phyloP scores from a whole-genome alignment of 2,329 filamentous ascomycete genomes.

The Cyanodermella asteris region DNA sequence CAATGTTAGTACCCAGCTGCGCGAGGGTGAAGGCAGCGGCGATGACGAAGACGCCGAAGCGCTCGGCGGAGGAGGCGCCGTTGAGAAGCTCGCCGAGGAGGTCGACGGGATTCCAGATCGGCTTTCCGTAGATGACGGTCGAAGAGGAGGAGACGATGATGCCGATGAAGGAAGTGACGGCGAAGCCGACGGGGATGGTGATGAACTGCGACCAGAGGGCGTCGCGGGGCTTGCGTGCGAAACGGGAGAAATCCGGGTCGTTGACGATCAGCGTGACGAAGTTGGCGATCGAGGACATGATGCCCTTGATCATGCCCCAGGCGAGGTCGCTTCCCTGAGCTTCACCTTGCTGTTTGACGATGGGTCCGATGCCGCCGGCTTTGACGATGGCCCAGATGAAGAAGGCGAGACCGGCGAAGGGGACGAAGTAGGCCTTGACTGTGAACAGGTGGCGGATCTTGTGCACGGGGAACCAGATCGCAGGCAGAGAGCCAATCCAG shows the following conservation, averaged over 20 bases:
- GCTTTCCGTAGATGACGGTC: slow-evolving; percentile 20
- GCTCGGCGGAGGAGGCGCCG: slow-evolving; percentile 43
- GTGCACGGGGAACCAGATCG: slow-evolving; percentile 77
- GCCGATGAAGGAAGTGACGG: slow-evolving; percentile 64
- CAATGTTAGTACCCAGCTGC: slow-evolving; percentile 70
- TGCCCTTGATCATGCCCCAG: slow-evolving; percentile 65
- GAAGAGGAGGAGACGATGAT: slow-evolving; percentile 56
- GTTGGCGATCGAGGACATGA: slow-evolving; percentile 80
- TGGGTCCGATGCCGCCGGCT: slow-evolving; percentile 64
- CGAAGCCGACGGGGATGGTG: slow-evolving; percentile 50
- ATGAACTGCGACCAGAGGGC: slow-evolving; percentile 63
- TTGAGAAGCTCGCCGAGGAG: slow-evolving; percentile 46
- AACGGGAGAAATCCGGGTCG: slow-evolving; percentile 68
- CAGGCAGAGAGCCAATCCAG: slow-evolving; percentile 59
- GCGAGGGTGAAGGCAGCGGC: slow-evolving; percentile 50
- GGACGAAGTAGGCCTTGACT: slow-evolving; percentile 68
- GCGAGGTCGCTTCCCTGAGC: slow-evolving; percentile 45
- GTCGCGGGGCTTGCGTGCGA: slow-evolving; percentile 52
- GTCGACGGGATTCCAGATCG: slow-evolving; percentile 53
- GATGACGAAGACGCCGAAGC: slow-evolving; percentile 58
- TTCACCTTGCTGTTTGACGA: slow-evolving; percentile 46
- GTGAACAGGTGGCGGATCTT: slow-evolving; percentile 79
- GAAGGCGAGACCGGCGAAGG: slow-evolving; percentile 61
- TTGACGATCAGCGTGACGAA: slow-evolving; percentile 71
- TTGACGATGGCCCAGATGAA: slow-evolving; percentile 71